Conservation (phyloP, 2,329 filamentous ascomycete species). For the Blumeriella jaapii region DNA sequence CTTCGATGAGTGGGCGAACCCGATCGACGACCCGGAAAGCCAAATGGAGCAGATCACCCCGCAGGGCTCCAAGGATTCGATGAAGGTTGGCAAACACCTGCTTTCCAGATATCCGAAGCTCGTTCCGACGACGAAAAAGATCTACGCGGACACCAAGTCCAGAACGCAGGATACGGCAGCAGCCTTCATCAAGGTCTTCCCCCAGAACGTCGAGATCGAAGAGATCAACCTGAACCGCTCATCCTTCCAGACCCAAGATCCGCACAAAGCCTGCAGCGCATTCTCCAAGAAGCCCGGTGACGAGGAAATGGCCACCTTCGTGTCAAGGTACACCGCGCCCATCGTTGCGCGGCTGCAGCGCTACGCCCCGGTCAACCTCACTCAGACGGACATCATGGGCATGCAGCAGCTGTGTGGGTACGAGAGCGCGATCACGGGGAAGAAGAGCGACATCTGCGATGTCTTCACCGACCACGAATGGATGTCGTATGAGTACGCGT, state of each 20-base stretch:
- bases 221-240: slow-evolving; percentile 40
- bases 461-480: slow-evolving; percentile 50
- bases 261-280: slow-evolving; percentile 47
- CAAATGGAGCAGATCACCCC: slow-evolving; percentile 24
- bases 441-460: slow-evolving; percentile 48
- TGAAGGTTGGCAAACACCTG: slow-evolving; percentile 22
- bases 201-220: slow-evolving; percentile 21
- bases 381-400: slow-evolving; percentile 47
- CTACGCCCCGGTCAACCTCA: slow-evolving; percentile 50
- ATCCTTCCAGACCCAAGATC: slow-evolving; percentile 28
- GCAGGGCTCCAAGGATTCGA: slow-evolving; percentile 22
- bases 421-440: slow-evolving; percentile 51
- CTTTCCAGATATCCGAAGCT: slow-evolving; percentile 21
- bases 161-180: slow-evolving; percentile 24
- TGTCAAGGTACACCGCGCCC: slow-evolving; percentile 45
- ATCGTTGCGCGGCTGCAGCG: slow-evolving; percentile 45
- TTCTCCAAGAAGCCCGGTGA: slow-evolving; percentile 29
- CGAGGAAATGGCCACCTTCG: slow-evolving; percentile 27
- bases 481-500: slow-evolving; percentile 55
- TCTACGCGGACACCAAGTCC: slow-evolving; percentile 24
- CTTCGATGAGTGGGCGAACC: slow-evolving; percentile 22
- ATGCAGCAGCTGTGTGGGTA: slow-evolving; percentile 58
- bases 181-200: slow-evolving; percentile 21
- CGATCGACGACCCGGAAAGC: slow-evolving; percentile 23
- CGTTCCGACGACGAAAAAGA: slow-evolving; percentile 22